Conservation (phyloP, 768 basidiomycete genomes). For the Mycena metata region DNA sequence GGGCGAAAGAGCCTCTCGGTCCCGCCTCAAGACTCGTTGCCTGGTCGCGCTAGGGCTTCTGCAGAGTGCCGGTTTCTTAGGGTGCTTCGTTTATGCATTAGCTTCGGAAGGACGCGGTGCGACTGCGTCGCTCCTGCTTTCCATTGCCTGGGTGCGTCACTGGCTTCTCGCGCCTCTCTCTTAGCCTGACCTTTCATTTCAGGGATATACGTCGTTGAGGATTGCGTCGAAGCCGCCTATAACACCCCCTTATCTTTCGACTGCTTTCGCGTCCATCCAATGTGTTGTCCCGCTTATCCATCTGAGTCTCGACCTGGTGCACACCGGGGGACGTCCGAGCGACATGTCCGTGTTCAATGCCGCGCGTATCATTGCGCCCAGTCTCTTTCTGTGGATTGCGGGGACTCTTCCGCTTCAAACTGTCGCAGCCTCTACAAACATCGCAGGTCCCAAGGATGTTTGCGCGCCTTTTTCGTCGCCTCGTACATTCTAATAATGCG, state of each 20-base stretch:
- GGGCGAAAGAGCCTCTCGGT: slow-evolving; percentile 43
- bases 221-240: slow-evolving; percentile 55
- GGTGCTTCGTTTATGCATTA: slow-evolving; percentile 54
- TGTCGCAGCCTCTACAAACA: slow-evolving; percentile 59
- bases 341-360: slow-evolving; percentile 42
- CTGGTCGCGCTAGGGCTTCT: slow-evolving; percentile 55
- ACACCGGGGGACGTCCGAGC: slow-evolving; percentile 30
- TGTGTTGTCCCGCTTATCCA: slow-evolving; percentile 53
- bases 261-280: slow-evolving; percentile 58
- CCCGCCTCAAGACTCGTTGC: slow-evolving; percentile 47
- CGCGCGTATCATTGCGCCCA: slow-evolving; percentile 51
- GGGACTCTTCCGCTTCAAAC: slow-evolving; percentile 70
- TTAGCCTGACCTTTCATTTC: slow-evolving; percentile 14
- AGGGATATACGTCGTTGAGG: slow-evolving; percentile 62
- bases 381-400: slow-evolving; percentile 60
- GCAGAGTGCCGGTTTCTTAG: slow-evolving; percentile 59
- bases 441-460: slow-evolving; percentile 65
- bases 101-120: slow-evolving; percentile 41
- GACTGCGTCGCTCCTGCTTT: slow-evolving; percentile 49
- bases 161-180: slow-evolving; percentile 16
- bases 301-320: slow-evolving; percentile 49
- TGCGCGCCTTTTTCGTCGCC: slow-evolving; percentile 38
- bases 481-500: slow-evolving; percentile 19
- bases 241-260: slow-evolving; percentile 68
- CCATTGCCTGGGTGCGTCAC: slow-evolving; percentile 64